Evolutionary conservation across 1,284 basidiomycete genomes (phyloP), one percentile per base, ranked within the genome.

Genomic region (Malassezia caprae): DNA sequence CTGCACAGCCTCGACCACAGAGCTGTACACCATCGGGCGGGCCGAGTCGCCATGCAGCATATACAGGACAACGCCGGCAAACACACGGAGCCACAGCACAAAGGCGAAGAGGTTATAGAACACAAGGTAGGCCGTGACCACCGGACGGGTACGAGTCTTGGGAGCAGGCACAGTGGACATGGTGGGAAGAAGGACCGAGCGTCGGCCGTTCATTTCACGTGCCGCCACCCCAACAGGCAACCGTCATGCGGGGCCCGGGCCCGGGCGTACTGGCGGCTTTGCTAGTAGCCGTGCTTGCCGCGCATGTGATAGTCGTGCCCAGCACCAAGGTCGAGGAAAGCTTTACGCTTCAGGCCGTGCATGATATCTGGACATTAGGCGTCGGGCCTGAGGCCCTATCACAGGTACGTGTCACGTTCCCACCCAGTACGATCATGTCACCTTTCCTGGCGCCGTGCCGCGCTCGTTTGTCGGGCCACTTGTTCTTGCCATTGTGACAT

Each of bases 281-380:
- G 19, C 42, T 56, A 8, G 44, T 24, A 3, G 31, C 17, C 10
- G 34, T 41, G 32, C 8, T 51, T 4, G 21, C 26, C 15, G 35
- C 31, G 34, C 44, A 47, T 35, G 47, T 52, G 34, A 7, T 41
- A 17, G n/a, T 61, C 79, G 34, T 65, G 2, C 93, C 93, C 0
- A 91, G 86, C 73, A 88, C 87, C 3, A 98, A 98, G 77, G 93
- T 98, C 35, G 94, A 98, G 75, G 93, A 98, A 77, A 88, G 86
- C 70, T 96, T 96, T 79, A 90, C 86, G 59, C 80, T 96, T 5
- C 93, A 98, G 72, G 91, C 89, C 0, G 82, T 81, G 0, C 88
- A 94, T 73, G 93, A 98, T 75, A 79, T 89, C 19, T 78, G 96
- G 28, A 81, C 85, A 77, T 84, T 87, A 64, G 88, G 88, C 10